Evolutionary conservation across 169 alveolate genomes (phyloP).

Genomic region (Ichthyophthirius multifiliis): DNA sequence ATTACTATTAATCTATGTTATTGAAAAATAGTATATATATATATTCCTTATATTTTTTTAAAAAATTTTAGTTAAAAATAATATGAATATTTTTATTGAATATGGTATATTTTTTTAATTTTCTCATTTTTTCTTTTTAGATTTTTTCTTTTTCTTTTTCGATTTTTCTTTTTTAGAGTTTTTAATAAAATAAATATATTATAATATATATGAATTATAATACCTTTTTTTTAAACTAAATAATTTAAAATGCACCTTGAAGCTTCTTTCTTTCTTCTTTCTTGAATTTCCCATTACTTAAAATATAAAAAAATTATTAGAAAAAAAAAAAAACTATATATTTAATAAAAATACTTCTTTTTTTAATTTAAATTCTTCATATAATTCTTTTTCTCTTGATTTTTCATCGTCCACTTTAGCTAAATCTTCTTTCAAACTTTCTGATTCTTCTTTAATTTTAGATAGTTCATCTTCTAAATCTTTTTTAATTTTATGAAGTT

Average conservation of each 20-base stretch:
- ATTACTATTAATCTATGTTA: too few relatives aligned
- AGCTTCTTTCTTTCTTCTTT: slow-evolving; percentile 25
- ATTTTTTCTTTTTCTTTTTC: slow-evolving; percentile 6
- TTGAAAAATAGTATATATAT: too few relatives aligned
- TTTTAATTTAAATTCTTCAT: slow-evolving; percentile 32
- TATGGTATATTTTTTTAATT: not conserved
- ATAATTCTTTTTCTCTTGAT: slow-evolving; percentile 37
- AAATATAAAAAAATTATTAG: not conserved
- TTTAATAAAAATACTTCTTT: slow-evolving; percentile 8
- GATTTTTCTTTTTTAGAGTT: not conserved
- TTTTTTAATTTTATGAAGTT: not conserved
- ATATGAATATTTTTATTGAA: too few relatives aligned
- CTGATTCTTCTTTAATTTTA: not conserved
- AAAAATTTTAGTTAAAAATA: too few relatives aligned
- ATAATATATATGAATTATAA: not conserved
- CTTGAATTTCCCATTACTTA: not conserved
- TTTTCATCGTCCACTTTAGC: slow-evolving; percentile 27
- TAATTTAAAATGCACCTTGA: slow-evolving; percentile 23
- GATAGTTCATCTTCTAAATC: slow-evolving; percentile 28
- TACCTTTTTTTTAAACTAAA: slow-evolving; percentile 28
- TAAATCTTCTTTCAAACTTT: slow-evolving; percentile 1
- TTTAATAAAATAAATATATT: not conserved
- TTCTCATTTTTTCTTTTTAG: slow-evolving; percentile 5
- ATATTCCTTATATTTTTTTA: too few relatives aligned
- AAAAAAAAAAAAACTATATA: not conserved